phyloP scores from a whole-genome alignment of 169 alveolate species.

The Besnoitia besnoiti region DNA sequence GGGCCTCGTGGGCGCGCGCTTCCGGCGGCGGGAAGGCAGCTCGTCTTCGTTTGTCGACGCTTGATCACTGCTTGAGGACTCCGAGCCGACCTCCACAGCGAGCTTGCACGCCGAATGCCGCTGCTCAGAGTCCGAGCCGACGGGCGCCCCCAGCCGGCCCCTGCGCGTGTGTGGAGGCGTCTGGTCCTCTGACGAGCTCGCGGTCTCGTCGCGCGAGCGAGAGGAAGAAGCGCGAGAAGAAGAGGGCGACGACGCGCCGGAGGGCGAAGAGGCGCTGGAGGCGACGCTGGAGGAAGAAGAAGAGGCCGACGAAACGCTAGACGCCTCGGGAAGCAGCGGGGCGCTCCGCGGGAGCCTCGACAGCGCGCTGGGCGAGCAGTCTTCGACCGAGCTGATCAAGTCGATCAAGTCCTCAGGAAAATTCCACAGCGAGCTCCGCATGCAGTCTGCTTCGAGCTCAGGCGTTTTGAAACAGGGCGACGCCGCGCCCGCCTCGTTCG shows the following conservation, averaged over 20 bases:
- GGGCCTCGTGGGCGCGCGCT: too few species aligned
- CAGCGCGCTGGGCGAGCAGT: constrained; percentile 14
- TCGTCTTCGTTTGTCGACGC: too few species aligned
- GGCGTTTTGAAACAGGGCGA: not conserved
- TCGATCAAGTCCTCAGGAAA: constrained; percentile 26
- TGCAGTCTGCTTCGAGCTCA: not conserved
- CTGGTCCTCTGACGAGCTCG: not conserved
- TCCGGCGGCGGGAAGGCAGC: too few species aligned
- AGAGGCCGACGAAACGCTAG: not conserved
- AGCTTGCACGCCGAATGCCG: not conserved
- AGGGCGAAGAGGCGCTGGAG: not conserved
- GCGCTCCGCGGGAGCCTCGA: not conserved
- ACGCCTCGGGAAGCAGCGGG: not conserved
- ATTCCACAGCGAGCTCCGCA: not conserved
- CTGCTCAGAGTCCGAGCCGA: not conserved
- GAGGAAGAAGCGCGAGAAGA: not conserved
- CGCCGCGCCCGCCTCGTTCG: not conserved
- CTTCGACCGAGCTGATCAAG: not conserved
- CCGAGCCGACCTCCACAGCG: not conserved
- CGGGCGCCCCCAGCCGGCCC: too few species aligned
- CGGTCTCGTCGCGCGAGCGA: not conserved
- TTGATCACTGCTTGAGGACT: not conserved
- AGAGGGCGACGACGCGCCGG: not conserved
- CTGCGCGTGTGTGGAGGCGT: too few species aligned
- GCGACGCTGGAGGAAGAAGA: not conserved